A percentile compares a stretch with the other conserved stretches of the same genome.
Conservation (phyloP, 345 rosid genomes). For the Lagerstroemia speciosa region DNA sequence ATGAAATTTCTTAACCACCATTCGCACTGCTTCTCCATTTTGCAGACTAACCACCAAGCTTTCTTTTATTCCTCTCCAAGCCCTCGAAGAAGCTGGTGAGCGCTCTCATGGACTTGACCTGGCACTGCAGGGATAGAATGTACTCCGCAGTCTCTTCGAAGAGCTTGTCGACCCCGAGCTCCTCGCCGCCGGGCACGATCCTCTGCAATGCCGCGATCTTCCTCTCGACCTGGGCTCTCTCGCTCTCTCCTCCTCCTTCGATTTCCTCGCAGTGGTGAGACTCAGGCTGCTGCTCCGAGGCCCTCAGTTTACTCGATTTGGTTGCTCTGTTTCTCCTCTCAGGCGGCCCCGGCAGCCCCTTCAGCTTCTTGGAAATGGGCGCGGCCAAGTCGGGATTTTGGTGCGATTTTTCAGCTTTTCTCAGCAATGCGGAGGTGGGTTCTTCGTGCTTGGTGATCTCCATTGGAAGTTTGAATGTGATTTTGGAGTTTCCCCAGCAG, state of each 20-base stretch:
- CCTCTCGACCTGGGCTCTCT: slow-evolving; percentile 30
- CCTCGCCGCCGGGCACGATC: slow-evolving; percentile 63
- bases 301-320: neutral
- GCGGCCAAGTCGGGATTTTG: slow-evolving; percentile 4
- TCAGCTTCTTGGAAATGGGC: neutral
- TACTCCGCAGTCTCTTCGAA: slow-evolving; percentile 69
- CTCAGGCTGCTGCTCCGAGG: neutral
- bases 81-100: slow-evolving; percentile 41
- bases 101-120: slow-evolving; percentile 49
- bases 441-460: neutral
- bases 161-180: slow-evolving; percentile 45
- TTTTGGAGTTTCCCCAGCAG: too few species aligned
- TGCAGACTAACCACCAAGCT: slow-evolving; percentile 37
- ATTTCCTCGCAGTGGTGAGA: slow-evolving; percentile 5
- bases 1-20: too few species aligned
- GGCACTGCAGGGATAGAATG: slow-evolving; percentile 49
- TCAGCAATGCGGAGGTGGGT: slow-evolving; percentile 8
- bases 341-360: neutral
- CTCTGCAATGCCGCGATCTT: slow-evolving; percentile 63
- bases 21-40: neutral
- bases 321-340: slow-evolving; percentile 3
- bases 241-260: slow-evolving; percentile 22
- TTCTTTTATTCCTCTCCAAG: slow-evolving; percentile 40
- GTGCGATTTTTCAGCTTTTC: neutral
- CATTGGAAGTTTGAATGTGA: too few species aligned